phyloP scores from a whole-genome alignment of 139 green algal species.

The Parachlorella kessleri region DNA sequence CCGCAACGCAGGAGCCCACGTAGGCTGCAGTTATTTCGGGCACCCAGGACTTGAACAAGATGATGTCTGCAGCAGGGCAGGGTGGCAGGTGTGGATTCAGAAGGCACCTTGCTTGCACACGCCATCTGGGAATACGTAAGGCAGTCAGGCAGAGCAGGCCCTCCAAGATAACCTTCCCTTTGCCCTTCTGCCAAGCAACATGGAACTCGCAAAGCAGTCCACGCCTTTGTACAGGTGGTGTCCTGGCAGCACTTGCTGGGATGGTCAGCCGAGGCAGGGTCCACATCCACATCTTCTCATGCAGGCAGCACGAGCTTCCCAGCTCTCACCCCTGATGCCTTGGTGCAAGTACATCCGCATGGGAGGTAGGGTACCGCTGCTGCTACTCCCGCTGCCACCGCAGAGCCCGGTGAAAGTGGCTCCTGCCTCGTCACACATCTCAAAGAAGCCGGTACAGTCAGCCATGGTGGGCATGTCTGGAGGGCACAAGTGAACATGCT shows the following conservation, averaged over 20 bases:
- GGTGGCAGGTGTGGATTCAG: too few species aligned
- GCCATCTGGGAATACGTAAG: too few species aligned
- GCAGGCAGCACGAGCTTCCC: not conserved
- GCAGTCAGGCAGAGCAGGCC: too few species aligned
- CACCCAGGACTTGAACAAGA: conserved; percentile 47
- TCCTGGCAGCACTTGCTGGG: too few species aligned
- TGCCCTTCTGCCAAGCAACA: too few species aligned
- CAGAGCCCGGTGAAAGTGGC: conserved; percentile 29
- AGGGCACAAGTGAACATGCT: too few species aligned
- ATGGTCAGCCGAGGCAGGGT: too few species aligned
- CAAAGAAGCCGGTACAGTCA: conserved; percentile 17
- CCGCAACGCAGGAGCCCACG: conserved; percentile 29
- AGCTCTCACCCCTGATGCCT: not conserved
- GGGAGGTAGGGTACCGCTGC: not conserved
- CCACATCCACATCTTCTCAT: too few species aligned
- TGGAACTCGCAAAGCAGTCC: too few species aligned
- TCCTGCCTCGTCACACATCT: conserved; percentile 27
- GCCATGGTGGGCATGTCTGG: conserved; percentile 16
- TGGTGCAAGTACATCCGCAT: conserved; percentile 39
- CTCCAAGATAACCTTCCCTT: too few species aligned
- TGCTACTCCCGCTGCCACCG: not conserved
- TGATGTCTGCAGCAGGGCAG: conserved; percentile 28
- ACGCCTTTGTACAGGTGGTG: too few species aligned
- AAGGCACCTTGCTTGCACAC: too few species aligned
- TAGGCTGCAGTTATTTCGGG: conserved; percentile 27